phyloP scores from a whole-genome alignment of 345 rosid genomes.

The Rubroshorea leprosula region DNA sequence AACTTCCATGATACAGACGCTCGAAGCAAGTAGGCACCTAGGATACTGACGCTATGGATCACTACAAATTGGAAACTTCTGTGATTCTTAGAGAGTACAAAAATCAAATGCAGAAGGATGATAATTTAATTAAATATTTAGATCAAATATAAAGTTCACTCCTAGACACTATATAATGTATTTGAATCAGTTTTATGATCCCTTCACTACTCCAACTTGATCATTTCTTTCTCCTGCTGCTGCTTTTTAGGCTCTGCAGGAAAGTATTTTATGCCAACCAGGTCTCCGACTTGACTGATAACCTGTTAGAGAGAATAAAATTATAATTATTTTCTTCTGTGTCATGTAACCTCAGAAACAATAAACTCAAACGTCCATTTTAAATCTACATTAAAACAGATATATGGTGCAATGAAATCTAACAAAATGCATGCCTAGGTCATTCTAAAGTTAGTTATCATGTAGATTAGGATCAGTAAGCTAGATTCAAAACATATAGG shows the following conservation, averaged over 20 bases:
- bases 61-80: too few species aligned
- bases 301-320: constrained; percentile 43
- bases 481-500: too few species aligned
- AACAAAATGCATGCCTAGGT: too few species aligned
- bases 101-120: background rate
- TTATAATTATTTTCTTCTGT: too few species aligned
- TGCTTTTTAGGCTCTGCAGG: constrained; percentile 56
- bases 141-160: background rate
- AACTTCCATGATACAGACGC: too few species aligned
- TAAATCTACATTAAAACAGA: too few species aligned
- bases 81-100: too few species aligned
- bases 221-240: constrained; percentile 13
- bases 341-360: background rate
- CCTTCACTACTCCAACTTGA: constrained; percentile 27
- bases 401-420: too few species aligned
- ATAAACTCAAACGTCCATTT: background rate
- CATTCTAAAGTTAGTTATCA: too few species aligned
- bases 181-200: background rate
- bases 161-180: background rate
- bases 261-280: constrained; percentile 66
- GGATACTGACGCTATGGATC: too few species aligned
- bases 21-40: too few species aligned
- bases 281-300: constrained; percentile 57
- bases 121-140: background rate
- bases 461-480: too few species aligned